These are phyloP conservation scores for Fraxinus velutina DNA, from an alignment of 305 asterid species.

Conservation along the genomic window DNA sequence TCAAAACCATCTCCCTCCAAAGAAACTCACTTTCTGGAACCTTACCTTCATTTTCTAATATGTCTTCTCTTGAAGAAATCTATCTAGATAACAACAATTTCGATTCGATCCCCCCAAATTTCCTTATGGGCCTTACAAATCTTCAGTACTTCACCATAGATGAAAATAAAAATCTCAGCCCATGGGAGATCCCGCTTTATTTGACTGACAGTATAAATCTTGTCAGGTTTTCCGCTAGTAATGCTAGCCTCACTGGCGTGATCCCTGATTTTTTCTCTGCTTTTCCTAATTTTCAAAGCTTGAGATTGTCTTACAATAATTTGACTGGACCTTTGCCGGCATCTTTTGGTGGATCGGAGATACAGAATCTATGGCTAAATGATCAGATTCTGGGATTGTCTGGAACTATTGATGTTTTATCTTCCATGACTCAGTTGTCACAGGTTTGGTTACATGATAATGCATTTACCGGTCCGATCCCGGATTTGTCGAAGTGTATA, in stretches of 20 bases:
- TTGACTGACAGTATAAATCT: slow-evolving; percentile 49
- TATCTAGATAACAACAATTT: slow-evolving; percentile 53
- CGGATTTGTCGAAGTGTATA: slow-evolving; percentile 68
- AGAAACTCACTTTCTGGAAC: slow-evolving; percentile 59
- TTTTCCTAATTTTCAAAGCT: slow-evolving; percentile 47
- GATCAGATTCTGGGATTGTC: slow-evolving; percentile 58
- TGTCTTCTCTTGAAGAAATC: slow-evolving; percentile 45
- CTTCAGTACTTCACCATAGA: slow-evolving; percentile 48
- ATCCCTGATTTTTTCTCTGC: slow-evolving; percentile 67
- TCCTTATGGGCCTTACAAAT: slow-evolving; percentile 52
- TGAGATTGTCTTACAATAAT: slow-evolving; percentile 68
- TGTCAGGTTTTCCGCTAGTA: slow-evolving; percentile 48
- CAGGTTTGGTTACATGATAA: slow-evolving; percentile 82
- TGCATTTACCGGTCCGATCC: slow-evolving; percentile 67
- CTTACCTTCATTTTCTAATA: slow-evolving; percentile 73
- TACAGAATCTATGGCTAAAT: slow-evolving; percentile 70
- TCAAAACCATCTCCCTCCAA: slow-evolving; percentile 49
- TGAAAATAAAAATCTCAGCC: slow-evolving; percentile 36
- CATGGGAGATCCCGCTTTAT: slow-evolving; percentile 66
- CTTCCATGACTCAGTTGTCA: slow-evolving; percentile 55
- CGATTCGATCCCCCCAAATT: slow-evolving; percentile 46
- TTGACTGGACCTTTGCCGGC: slow-evolving; percentile 64
- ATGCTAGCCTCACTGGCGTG: slow-evolving; percentile 47
- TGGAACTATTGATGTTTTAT: slow-evolving; percentile 56
- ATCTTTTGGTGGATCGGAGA: slow-evolving; percentile 61